Base-by-base conservation (phyloP, 2,329 filamentous ascomycete species). In the Emmonsiellopsis sp. region DNA sequence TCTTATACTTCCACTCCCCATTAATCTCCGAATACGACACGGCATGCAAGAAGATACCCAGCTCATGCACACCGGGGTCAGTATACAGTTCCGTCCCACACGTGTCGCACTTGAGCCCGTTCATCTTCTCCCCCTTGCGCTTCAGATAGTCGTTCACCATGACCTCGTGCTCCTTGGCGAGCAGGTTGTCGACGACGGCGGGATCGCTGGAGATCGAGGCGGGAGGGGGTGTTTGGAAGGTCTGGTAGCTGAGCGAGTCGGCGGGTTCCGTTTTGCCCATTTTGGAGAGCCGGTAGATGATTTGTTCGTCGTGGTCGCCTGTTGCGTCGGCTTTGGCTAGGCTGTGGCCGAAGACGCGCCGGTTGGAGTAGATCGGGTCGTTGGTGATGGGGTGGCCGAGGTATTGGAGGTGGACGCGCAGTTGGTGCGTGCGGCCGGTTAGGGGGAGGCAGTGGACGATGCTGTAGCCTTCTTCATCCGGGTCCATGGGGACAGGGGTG, bases 261-360 rank as follows among this genome's bases (percentile, higher is more conserved):
- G 92, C 88, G 7, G 92, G 83, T 62, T 98, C 91, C 13, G 90
- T 85, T 70, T 97, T 97, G 60, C 93, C 93, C 89, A 98, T 96
- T 34, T 84, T 82, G 34, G 84, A 83, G 3, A 98, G 79, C 1
- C 89, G 82, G 17, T 84, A 84, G 67, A 98, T 91, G 61, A 98
- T 86, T 65, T 95, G 89, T 56, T 93, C 87, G 67, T 98, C 93
- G 42, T 85, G 83, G 54, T 89, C 85, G 31, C 80, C 79, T 17
- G 77, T 77, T 2, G 80, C 83, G 49, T 92, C 85, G 11, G 76
- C 74, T 48, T 74, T 80, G 13, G 88, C 93, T 0, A 98, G 81
- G 8, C 85, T 79, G 0, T 85, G 76, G 0, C 93, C 93, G 77
- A 95, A 98, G 9, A 98, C 93, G 54, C 84, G 84, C 65, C 88